A percentile compares a stretch with the other conserved stretches of the same genome.
These are phyloP conservation scores for Pulveroboletus sp. DNA, from an alignment of 768 basidiomycete genomes.

Conservation along the genomic window DNA sequence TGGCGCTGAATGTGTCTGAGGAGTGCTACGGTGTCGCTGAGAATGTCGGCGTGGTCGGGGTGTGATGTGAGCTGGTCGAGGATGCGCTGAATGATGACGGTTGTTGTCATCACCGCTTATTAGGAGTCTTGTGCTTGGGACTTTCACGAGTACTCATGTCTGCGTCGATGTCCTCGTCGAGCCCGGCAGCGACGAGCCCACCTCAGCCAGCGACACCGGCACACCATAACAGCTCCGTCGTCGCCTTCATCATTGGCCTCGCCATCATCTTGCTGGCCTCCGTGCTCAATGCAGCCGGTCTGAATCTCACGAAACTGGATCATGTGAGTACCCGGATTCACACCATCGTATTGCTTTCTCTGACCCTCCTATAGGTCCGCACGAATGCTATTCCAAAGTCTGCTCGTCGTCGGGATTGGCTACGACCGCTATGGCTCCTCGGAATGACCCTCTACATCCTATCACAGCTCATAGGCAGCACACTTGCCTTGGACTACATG, in stretches of 20 bases:
- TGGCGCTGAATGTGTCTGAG: slow-evolving; percentile 21
- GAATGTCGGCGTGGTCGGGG: slow-evolving; percentile 13
- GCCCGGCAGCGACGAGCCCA: slow-evolving; percentile 18
- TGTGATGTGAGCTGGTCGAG: slow-evolving; percentile 22
- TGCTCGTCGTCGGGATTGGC: slow-evolving; percentile 71
- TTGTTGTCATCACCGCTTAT: slow-evolving; percentile 5
- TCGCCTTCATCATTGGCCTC: slow-evolving; percentile 82
- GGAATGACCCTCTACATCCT: slow-evolving; percentile 94
- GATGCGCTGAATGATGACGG: slow-evolving; percentile 25
- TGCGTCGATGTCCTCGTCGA: slow-evolving; percentile 9
- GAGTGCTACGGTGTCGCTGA: slow-evolving; percentile 19
- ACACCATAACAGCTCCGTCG: slow-evolving; percentile 53
- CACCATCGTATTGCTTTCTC: background rate
- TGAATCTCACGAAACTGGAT: slow-evolving; percentile 93
- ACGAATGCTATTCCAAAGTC: slow-evolving; percentile 76
- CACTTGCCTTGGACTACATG: slow-evolving; percentile 84
- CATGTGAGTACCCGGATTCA: slow-evolving; percentile 52
- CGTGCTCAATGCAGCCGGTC: slow-evolving; percentile 86
- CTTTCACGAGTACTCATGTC: no score
- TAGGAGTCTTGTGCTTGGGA: no score
- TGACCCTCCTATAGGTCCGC: slow-evolving; percentile 47
- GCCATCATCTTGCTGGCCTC: slow-evolving; percentile 81
- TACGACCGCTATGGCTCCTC: slow-evolving; percentile 84
- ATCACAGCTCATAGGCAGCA: slow-evolving; percentile 85
- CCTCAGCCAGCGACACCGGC: slow-evolving; percentile 22